Conservation (phyloP, 2,329 filamentous ascomycete species). For the Aspergillus cejpii region DNA sequence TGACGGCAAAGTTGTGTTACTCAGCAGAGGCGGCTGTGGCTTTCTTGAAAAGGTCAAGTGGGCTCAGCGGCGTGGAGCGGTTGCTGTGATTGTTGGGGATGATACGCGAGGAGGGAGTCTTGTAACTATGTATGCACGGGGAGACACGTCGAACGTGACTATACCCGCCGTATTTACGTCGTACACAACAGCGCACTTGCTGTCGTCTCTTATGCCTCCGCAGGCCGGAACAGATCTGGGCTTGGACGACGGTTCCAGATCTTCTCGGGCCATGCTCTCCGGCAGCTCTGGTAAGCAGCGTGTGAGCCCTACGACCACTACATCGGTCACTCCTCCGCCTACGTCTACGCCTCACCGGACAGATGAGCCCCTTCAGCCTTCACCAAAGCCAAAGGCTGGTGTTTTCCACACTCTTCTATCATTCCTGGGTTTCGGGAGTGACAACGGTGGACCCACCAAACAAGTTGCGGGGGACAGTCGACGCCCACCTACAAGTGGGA, state of each 20-base stretch:
- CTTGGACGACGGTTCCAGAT: constrained; percentile 53
- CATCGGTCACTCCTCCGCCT: constrained; percentile 27
- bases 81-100: constrained; percentile 89
- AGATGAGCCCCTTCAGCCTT: constrained; percentile 11
- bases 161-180: constrained; percentile 95
- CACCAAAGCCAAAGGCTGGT: constrained; percentile 22
- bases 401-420: constrained; percentile 43
- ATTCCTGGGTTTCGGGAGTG: constrained; percentile 37
- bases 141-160: constrained; percentile 88
- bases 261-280: constrained; percentile 39
- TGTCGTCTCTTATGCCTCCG: constrained; percentile 77
- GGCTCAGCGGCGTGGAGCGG: constrained; percentile 83
- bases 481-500: constrained; percentile 65
- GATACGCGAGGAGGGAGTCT: constrained; percentile 81
- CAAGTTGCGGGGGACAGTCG: constrained; percentile 46
- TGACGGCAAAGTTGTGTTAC: constrained; percentile 79
- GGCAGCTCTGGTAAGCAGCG: constrained; percentile 19
- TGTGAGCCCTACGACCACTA: constrained; percentile 24
- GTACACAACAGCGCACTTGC: constrained; percentile 83
- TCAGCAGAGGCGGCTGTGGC: constrained; percentile 89
- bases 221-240: constrained; percentile 57
- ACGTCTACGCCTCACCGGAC: constrained; percentile 25
- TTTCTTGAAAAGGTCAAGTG: constrained; percentile 97
- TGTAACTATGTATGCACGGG: constrained; percentile 97
- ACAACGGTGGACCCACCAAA: constrained; percentile 19